Percentiles rank a stretch among this genome's conserved stretches.
Evolutionary conservation across 257 asterid species (phyloP).

Genomic region (Marsdenia floribunda): DNA sequence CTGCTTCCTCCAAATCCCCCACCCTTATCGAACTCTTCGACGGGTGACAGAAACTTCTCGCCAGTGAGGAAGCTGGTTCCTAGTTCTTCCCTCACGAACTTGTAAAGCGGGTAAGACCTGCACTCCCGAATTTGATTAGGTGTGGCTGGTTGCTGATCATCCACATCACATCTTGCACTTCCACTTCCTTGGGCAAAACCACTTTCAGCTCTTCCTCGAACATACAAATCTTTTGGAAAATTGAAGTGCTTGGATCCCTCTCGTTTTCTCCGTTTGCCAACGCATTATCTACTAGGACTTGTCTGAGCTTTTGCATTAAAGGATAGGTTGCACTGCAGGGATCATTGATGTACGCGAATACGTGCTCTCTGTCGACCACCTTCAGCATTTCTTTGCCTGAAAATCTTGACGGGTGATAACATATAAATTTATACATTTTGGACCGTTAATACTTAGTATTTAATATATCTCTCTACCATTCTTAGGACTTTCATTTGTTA

Average conservation of each 20-base stretch:
- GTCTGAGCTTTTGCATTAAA: no score
- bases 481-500: no score
- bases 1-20: no score
- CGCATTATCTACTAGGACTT: no score
- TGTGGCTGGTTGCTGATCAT: conserved; percentile 6
- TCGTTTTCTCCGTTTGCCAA: no score
- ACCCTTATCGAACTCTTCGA: conserved; percentile 30
- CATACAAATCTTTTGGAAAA: no score
- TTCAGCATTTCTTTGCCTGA: conserved; percentile 23
- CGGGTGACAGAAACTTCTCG: conserved; percentile 26
- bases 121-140: conserved; percentile 21
- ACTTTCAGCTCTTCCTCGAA: conserved; percentile 24
- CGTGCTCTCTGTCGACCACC: conserved; percentile 28
- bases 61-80: conserved; percentile 22
- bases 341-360: conserved; percentile 25
- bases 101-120: conserved; percentile 25
- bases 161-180: conserved; percentile 19
- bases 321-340: conserved; percentile 27
- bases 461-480: no score
- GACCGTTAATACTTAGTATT: no score
- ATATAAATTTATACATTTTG: no score
- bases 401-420: conserved; percentile 22
- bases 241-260: no score
- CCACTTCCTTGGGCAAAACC: conserved; percentile 27
- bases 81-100: conserved; percentile 21